Conservation (phyloP, 78 protist genomes). For the Dictyostelium firmibasis region DNA sequence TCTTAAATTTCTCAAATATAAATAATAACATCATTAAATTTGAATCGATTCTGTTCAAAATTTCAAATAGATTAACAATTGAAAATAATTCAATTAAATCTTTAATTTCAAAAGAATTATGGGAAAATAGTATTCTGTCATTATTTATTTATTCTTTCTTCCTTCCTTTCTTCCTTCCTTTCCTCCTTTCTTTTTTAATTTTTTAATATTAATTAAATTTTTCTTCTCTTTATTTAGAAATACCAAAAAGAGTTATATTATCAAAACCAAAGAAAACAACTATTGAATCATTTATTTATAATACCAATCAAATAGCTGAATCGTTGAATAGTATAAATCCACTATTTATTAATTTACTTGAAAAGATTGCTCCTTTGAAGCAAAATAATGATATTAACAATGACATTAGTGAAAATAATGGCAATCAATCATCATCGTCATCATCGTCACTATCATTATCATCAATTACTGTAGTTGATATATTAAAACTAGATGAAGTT, state of each 20-base stretch:
- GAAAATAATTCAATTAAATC: conserved; percentile 15
- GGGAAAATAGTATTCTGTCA: conserved; percentile 23
- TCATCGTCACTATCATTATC: not conserved
- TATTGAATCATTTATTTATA: conserved; percentile 12
- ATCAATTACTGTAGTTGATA: not conserved
- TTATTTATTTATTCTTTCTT: not conserved
- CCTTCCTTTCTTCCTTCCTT: no score
- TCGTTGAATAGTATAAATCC: not conserved
- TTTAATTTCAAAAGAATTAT: conserved; percentile 22
- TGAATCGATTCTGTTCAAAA: not conserved
- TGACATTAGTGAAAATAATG: not conserved
- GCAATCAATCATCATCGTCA: not conserved
- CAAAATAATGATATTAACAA: not conserved
- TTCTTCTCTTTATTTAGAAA: not conserved
- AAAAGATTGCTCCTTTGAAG: not conserved
- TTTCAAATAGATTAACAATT: not conserved
- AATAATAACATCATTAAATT: not conserved
- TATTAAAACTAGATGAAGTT: conserved; percentile 11
- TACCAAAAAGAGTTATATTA: conserved; percentile 13
- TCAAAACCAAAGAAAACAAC: conserved; percentile 39
- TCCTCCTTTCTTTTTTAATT: not conserved
- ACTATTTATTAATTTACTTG: not conserved
- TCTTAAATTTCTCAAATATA: not conserved
- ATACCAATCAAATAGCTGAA: conserved; percentile 14
- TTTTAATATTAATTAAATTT: not conserved